Base-by-base conservation (phyloP, 257 asterid genomes). In the Nicotiana knightiana region DNA sequence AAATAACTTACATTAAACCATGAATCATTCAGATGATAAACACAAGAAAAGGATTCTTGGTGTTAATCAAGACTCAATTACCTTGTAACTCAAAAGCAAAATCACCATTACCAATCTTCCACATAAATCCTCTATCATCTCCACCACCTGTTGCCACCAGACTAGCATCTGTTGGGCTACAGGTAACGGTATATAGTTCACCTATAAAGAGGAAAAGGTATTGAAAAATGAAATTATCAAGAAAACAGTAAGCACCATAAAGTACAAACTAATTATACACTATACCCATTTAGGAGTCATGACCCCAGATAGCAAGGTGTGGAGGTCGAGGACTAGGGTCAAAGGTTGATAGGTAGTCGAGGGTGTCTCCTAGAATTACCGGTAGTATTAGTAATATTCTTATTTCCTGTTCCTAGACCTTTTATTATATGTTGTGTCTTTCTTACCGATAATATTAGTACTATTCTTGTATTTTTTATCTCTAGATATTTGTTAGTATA, bases 121-220 rank as follows among this genome's bases (percentile, higher is more conserved):
- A 96, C 51, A 94, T 58, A 75, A 93, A 96, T 64, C 94, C 99
- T 89, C 83, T 94, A 89, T 96, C 97, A 87, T 96, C 99, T 78
- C 97, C 98, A 81, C 97, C 99, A 43, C 99, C 98, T 61, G 97
- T 96, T 82, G 97, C 99, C 82, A 96, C 99, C 82, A 96, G 85
- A 12, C 86, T 81, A 80, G 93, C 88, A 87, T 96, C 97, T 66
- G 93, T 86, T 18, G 97, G 97, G 85, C 99, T 94, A 89, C 98
- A 91, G 17, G 91, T 92, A 76, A 79, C 94, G 37, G 92, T 57
- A 82, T 94, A 96, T 48, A 96, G 84, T 86, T 96, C 99, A 85
- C 93, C 98, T 96, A 79, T 39, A 88, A 83, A 81, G 63, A 51
- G 80, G 63, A 28, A 75, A 28, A 12, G 0, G 46, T 75, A 26